Percentiles rank a stretch among this genome's conserved stretches.
These are phyloP conservation scores for Clonostachys sp. DNA, from an alignment of 2,329 filamentous ascomycete species.

Conservation along the genomic window DNA sequence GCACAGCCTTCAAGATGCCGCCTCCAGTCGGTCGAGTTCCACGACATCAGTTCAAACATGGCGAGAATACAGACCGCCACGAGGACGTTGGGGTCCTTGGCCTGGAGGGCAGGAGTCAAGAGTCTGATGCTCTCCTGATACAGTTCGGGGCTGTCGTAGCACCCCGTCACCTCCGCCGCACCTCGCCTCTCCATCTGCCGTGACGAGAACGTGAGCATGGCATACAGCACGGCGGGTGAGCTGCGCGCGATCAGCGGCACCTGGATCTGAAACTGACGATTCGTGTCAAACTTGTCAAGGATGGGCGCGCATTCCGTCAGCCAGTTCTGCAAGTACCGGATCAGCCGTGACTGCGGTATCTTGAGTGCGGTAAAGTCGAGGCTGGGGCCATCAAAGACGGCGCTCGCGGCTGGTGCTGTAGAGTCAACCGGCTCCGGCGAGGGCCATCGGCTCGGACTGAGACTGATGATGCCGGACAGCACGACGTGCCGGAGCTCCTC, in stretches of 20 bases:
- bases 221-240: constrained; percentile 38
- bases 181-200: constrained; percentile 45
- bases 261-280: constrained; percentile 45
- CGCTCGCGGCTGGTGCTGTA: constrained; percentile 1
- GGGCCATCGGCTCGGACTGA: constrained; percentile 17
- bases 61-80: constrained; percentile 41
- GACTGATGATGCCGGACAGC: constrained; percentile 22
- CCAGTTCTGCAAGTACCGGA: neutral
- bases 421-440: constrained; percentile 12
- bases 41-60: constrained; percentile 42
- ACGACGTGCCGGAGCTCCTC: constrained; percentile 36
- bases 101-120: no score
- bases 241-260: constrained; percentile 42
- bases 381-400: constrained; percentile 11
- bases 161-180: constrained; percentile 34
- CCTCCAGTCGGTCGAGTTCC: constrained; percentile 43
- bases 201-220: constrained; percentile 47
- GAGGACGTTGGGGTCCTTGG: constrained; percentile 14
- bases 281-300: constrained; percentile 51
- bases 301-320: constrained; percentile 42
- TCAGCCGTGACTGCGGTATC: constrained; percentile 9
- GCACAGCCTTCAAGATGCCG: constrained; percentile 53
- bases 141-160: constrained; percentile 40
- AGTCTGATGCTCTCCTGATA: constrained; percentile 34
- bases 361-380: constrained; percentile 16